phyloP scores from a whole-genome alignment of 169 alveolate genomes.

The Plasmodium gallinaceum region DNA sequence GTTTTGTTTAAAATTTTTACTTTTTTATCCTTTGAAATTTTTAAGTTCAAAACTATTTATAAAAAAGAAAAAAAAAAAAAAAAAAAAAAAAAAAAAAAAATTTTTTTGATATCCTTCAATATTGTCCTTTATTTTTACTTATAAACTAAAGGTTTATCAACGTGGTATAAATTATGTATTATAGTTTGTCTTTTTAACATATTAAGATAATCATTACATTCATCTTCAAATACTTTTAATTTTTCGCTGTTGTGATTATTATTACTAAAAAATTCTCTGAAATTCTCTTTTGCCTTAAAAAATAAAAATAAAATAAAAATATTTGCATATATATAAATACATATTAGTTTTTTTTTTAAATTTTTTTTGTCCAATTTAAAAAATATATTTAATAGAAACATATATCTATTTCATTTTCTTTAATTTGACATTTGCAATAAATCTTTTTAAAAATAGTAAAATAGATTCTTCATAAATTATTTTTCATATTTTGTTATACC shows the following conservation, averaged over 20 bases:
- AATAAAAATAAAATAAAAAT: not conserved
- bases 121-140: conserved; percentile 10
- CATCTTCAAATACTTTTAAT: conserved; percentile 67
- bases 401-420: not conserved
- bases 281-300: conserved; percentile 74
- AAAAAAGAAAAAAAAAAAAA: conserved; percentile 19
- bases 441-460: no score
- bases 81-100: conserved; percentile 13
- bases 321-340: not conserved
- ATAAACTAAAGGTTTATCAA: conserved; percentile 71
- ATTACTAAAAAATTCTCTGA: conserved; percentile 63
- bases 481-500: conserved; percentile 9
- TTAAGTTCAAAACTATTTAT: not conserved
- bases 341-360: not conserved
- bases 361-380: not conserved
- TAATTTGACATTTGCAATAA: not conserved
- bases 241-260: conserved; percentile 28
- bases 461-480: no score
- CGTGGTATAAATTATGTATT: conserved; percentile 75
- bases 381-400: not conserved
- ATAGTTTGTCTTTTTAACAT: conserved; percentile 75
- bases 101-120: not conserved
- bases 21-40: no score
- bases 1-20: no score
- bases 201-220: conserved; percentile 53